A percentile compares a stretch with the other conserved stretches of the same genome.
These are phyloP conservation scores for Luffa acutangula DNA, from an alignment of 306 rosid species.

Conservation along the genomic window DNA sequence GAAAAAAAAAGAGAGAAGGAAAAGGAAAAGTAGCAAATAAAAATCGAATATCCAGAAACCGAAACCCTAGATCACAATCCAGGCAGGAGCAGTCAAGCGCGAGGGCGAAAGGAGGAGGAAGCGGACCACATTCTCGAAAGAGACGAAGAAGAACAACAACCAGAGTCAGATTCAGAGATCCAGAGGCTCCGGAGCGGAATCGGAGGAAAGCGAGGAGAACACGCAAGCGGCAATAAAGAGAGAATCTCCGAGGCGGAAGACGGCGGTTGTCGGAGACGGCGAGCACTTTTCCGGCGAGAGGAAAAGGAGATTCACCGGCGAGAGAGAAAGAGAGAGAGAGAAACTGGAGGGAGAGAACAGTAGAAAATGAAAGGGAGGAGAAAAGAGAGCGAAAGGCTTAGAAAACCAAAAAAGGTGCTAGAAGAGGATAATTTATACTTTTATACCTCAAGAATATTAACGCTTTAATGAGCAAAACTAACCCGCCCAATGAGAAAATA, in stretches of 20 bases:
- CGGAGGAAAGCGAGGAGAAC: constrained; percentile 14
- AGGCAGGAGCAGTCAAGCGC: constrained; percentile 14
- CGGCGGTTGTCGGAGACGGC: constrained; percentile 12
- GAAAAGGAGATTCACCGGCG: constrained; percentile 42
- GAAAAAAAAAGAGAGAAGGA: background rate
- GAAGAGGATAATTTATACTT: constrained; percentile 58
- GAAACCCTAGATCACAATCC: constrained; percentile 81
- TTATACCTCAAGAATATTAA: constrained; percentile 51
- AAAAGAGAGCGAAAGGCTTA: constrained; percentile 39
- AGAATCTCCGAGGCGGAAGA: background rate
- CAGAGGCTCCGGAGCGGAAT: constrained; percentile 22
- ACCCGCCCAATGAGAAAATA: background rate
- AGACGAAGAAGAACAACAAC: constrained; percentile 16
- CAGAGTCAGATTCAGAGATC: constrained; percentile 48
- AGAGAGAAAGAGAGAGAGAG: background rate
- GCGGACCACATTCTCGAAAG: constrained; percentile 66
- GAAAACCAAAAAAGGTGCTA: constrained; percentile 61
- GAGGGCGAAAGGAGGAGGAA: constrained; percentile 14
- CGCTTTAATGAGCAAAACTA: constrained; percentile 31
- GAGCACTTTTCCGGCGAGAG: constrained; percentile 16
- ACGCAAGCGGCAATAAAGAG: constrained; percentile 9
- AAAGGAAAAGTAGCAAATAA: constrained; percentile 6
- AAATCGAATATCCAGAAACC: constrained; percentile 21
- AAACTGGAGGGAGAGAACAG: constrained; percentile 13
- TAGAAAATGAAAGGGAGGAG: constrained; percentile 38